Evolutionary conservation across 768 basidiomycete genomes (phyloP), one percentile per base, ranked within the genome.

Genomic region (Trametes meyenii): DNA sequence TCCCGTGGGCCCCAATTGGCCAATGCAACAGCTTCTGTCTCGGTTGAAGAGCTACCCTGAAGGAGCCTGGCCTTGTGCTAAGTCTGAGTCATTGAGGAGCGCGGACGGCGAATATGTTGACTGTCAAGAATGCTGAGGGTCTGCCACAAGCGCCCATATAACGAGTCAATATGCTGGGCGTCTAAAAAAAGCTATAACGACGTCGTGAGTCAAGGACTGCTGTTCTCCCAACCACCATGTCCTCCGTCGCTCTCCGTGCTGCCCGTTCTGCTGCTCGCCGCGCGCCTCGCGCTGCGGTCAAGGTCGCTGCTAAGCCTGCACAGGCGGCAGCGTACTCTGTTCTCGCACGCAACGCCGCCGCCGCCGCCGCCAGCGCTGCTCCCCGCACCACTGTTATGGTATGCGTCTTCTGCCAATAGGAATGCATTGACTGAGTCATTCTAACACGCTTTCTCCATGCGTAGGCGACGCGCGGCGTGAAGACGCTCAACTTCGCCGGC

Each of bases 401-500:
- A 63, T 69, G 76, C 29, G 8, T 70, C 42, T 63, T 71, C 43
- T 3, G 43, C 5, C 39, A 45, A 23, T 14, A 49, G 5, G 10
- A 12, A n/a, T 11, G 23, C 2, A 5, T 44, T 12, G 17, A 49
- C 21, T 55, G 59, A 44, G 39, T 50, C 62, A 56, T 60, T 56
- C 64, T 64, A 21, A 39, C 35, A 58, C 10, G 17, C 42, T 17
- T 50, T 21, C 52, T 52, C 60, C 43, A 29, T 17, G 13, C 48
- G 23, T 23, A 88, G 83, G 79, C 82, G 40, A 75, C 76, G 65
- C 92, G 95, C 70, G 94, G 95, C 60, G 72, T 97, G 69, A 96
- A 98, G 81, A 95, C 94, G 53, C 90, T 98, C 70, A 90, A 96
- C 82, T 97, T 98, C 78, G 95, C 96, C 55, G 96, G 95, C 70